Percentiles rank a stretch among this genome's conserved stretches.
These are phyloP conservation scores for Pseudogymnoascus sp. DNA, from an alignment of 2,329 filamentous ascomycete genomes.

Conservation along the genomic window DNA sequence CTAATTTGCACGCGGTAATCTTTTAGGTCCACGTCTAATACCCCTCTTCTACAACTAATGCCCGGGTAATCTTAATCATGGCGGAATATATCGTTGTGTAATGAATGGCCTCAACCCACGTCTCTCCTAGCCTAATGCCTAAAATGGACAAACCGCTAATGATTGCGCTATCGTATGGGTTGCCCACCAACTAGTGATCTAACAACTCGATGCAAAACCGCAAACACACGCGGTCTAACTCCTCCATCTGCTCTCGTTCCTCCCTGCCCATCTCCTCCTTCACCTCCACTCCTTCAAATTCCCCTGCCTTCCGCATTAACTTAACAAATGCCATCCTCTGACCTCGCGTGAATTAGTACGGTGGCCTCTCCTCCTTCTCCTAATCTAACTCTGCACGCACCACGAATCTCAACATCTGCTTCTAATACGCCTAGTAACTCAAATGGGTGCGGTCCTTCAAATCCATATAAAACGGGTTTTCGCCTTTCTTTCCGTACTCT, in stretches of 20 bases:
- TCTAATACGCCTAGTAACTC: not conserved
- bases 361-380: not conserved
- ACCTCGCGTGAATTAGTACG: not conserved
- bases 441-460: not conserved
- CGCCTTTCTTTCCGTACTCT: not conserved
- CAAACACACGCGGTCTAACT: not conserved
- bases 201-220: not conserved
- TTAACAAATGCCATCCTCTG: not conserved
- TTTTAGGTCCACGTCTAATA: not conserved
- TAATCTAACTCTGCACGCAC: not conserved
- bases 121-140: not conserved
- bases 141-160: not conserved
- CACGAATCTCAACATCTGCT: not conserved
- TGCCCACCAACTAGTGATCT: not conserved
- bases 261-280: not conserved
- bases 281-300: not conserved
- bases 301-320: not conserved
- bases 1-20: not conserved
- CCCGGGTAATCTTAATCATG: not conserved
- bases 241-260: not conserved
- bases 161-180: conserved; percentile 3
- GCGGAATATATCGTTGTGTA: not conserved
- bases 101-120: not conserved
- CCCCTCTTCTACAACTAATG: not conserved
- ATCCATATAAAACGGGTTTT: not conserved